A percentile compares a stretch with the other conserved stretches of the same genome.
These are phyloP conservation scores for Trichosanthes truncata DNA, from an alignment of 306 rosid species.

Conservation along the genomic window DNA sequence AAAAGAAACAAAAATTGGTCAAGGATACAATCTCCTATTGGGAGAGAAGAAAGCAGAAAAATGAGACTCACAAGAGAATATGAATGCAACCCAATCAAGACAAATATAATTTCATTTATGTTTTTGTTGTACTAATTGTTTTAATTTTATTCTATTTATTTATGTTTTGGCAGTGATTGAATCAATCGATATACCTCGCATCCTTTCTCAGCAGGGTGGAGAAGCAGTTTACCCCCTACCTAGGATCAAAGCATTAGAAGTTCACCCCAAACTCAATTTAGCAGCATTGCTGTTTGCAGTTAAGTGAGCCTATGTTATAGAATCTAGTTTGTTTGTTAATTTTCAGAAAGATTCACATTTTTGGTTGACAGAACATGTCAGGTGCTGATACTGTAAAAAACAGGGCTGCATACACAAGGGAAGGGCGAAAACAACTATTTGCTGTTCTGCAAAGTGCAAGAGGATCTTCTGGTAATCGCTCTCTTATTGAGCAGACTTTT, in stretches of 20 bases:
- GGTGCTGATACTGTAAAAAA: constrained; percentile 66
- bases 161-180: constrained; percentile 63
- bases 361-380: constrained; percentile 41
- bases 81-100: neutral
- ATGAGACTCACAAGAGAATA: neutral
- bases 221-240: constrained; percentile 95
- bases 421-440: constrained; percentile 91
- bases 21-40: neutral
- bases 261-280: constrained; percentile 84
- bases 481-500: neutral
- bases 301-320: constrained; percentile 27
- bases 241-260: constrained; percentile 62
- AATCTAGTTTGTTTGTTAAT: constrained; percentile 10
- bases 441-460: constrained; percentile 95
- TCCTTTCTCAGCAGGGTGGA: constrained; percentile 99
- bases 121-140: neutral
- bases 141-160: constrained; percentile 1
- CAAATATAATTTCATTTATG: neutral
- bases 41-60: neutral
- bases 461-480: constrained; percentile 82
- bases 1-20: neutral
- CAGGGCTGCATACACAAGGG: constrained; percentile 56
- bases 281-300: constrained; percentile 87
- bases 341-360: constrained; percentile 11
- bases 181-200: constrained; percentile 83